Evolutionary conservation across 2,329 filamentous ascomycete species (phyloP), one percentile per base, ranked within the genome.

Genomic region (Ophiostoma pallidulum): DNA sequence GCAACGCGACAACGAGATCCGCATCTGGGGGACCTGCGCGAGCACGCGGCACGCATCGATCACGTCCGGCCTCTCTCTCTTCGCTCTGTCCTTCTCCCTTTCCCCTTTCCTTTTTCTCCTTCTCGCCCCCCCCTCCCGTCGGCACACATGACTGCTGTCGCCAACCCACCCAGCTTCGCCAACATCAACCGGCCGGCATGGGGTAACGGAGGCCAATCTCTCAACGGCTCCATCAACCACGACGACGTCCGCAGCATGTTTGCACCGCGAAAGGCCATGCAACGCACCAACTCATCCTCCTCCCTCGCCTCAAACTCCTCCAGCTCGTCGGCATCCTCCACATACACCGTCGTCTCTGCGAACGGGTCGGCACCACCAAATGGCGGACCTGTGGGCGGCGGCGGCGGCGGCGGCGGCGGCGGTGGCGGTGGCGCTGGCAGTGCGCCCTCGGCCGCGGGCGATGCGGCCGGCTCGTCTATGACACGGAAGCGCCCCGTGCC

Each of bases 181-280:
- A 76, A 77, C 60, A 73, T 78, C 61, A 80, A 76, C 61, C 73
- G 78, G 65, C 72, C 77, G 72, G 72, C 70, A 81, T 83, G 79
- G 79, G 71, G 74, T 63, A 80, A 73, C 67, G 71, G 72, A 57
- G 63, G 64, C 51, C 69, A 71, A 59, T 58, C 65, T 49, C 66
- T 69, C 58, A 71, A 77, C 70, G 45, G 45, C 24, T 75, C 83
- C 62, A 86, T 88, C 80, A 86, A 84, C 68, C 70, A 82, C 64
- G 88, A 94, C 70, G 87, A 94, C 67, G 80, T 84, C 56, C 80
- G 84, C 69, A 83, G 84, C 65, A 90, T 94, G 78, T 87, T 94
- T 65, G 83, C 86, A 76, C 86, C 87, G 61, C 86, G 89, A 59
- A 96, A 95, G 70, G 82, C 77, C 62, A 75, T 88, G 52, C 86